Evolutionary conservation across 2,329 filamentous ascomycete species (phyloP), one percentile per base, ranked within the genome.

Genomic region (Verticillium dahliae): DNA sequence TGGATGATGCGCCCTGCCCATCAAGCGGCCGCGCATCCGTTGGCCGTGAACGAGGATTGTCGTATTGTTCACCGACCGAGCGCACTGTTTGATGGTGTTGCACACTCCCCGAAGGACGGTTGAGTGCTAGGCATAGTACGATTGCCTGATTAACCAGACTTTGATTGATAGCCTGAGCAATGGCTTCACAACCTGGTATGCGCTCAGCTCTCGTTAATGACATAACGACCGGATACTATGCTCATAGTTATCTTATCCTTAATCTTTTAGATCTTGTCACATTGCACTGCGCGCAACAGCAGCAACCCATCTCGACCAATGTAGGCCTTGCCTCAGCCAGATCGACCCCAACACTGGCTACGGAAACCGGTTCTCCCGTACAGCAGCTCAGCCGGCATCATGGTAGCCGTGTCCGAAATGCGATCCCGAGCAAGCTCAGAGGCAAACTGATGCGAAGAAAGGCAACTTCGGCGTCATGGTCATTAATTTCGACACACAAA

Each of bases 381-480:
- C 45, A 52, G 18, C 45, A 31, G 45, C 45, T 52, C 6, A 52
- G 18, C 22, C 7, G 18, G 10, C 18, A 52, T 3, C 71, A 69
- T 35, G 81, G 84, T 69, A 80, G 80, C 54, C 77, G 81, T 31
- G 77, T 84, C 14, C 74, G 82, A 61, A 86, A 86, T 63, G 82
- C 85, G 1, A 80, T 88, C 2, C 85, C 86, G 4, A 85, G 80
- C 71, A 87, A 86, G 70, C 75, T 88, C 60, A 85, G 87, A 69
- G 83, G 83, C 63, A 83, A 81, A 81, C 82, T 22, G 79, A 82
- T 65, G 75, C 77, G 33, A 81, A 80, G 67, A 83, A 82, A 63
- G 85, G 85, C 34, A 86, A 86, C 66, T 88, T 88, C 69, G 77
- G 79, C 56, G 83, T 88, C 50, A 86, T 88, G 80, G 83, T 86